Evolutionary conservation across 352 stramenopile species (phyloP).

Genomic region (Elongisporangium senticosum): DNA sequence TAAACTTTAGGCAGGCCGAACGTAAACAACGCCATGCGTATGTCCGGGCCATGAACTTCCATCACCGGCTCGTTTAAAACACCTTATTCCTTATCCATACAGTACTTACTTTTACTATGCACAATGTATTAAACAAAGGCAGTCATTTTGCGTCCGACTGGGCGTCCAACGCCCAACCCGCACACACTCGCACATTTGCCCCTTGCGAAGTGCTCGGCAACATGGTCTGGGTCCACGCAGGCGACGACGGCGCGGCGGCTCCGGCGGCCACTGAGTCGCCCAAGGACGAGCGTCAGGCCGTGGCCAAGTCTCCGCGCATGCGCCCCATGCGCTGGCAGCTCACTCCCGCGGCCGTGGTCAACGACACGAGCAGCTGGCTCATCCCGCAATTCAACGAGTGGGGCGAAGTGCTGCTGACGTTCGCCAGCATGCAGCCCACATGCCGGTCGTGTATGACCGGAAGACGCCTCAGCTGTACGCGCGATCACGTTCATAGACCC

Average conservation of each 20-base stretch:
- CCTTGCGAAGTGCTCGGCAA: neutral
- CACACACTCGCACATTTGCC: neutral
- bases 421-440: constrained; percentile 21
- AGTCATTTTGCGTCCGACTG: neutral
- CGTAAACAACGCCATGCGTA: neutral
- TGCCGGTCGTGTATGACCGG: neutral
- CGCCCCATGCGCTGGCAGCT: neutral
- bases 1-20: neutral
- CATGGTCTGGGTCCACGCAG: neutral
- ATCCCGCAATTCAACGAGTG: constrained; percentile 22
- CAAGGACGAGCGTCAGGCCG: neutral
- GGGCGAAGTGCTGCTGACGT: constrained; percentile 45
- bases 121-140: neutral
- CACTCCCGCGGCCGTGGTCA: neutral
- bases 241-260: neutral
- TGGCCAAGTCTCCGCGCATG: neutral
- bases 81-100: neutral
- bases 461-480: neutral
- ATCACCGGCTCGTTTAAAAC: neutral
- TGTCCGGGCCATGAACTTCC: neutral
- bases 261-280: neutral
- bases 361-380: neutral
- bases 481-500: neutral
- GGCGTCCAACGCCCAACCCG: neutral
- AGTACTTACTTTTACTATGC: too few relatives aligned